These are phyloP conservation scores for Moricandia moricandioides DNA, from an alignment of 345 rosid genomes.

Conservation along the genomic window DNA sequence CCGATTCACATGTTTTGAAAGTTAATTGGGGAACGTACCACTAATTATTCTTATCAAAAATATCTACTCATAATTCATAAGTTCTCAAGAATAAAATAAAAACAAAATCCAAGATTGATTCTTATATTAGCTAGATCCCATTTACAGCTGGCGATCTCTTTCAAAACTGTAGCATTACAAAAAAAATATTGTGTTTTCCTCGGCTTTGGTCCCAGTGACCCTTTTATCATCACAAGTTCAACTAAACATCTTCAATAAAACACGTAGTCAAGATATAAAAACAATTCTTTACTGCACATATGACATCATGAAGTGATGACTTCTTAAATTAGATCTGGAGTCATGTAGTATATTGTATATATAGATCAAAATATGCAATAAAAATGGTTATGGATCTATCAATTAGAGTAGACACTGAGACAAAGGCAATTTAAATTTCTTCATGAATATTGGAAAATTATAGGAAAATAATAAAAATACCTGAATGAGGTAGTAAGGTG, in stretches of 20 bases:
- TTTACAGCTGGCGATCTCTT: slow-evolving; percentile 22
- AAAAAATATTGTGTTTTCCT: background rate
- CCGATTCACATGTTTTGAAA: slow-evolving; percentile 22
- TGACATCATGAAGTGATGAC: slow-evolving; percentile 31
- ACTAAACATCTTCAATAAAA: background rate
- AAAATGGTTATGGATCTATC: background rate
- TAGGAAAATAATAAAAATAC: slow-evolving; percentile 31
- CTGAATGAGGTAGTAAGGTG: slow-evolving; percentile 77
- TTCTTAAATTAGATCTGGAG: background rate
- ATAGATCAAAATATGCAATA: background rate
- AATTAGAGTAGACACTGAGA: background rate
- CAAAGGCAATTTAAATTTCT: background rate
- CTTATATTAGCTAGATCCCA: background rate
- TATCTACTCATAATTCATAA: slow-evolving; percentile 11
- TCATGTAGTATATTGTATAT: background rate
- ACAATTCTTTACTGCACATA: background rate
- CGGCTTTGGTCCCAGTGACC: background rate
- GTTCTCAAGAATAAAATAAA: background rate
- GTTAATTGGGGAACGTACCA: background rate
- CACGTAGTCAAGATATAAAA: background rate
- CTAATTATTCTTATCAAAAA: slow-evolving; percentile 12
- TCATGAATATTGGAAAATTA: background rate
- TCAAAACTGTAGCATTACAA: slow-evolving; percentile 6
- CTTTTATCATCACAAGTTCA: background rate
- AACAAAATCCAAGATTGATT: slow-evolving; percentile 1